phyloP scores from a whole-genome alignment of 768 basidiomycete genomes.

The Lanmaoa rubissima region DNA sequence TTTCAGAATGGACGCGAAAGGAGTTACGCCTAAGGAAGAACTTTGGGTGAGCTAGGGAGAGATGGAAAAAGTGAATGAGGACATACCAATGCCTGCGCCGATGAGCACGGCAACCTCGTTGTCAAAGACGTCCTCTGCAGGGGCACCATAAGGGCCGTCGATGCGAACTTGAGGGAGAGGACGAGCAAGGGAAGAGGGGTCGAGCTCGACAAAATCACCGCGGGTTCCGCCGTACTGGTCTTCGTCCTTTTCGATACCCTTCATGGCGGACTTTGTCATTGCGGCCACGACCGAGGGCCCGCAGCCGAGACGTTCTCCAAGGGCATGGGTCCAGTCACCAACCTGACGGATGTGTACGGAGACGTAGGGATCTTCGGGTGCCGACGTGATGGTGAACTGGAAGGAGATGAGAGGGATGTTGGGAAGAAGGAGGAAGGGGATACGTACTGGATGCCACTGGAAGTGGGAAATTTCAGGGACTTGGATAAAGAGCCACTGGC shows the following conservation, averaged over 20 bases:
- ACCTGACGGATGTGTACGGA: conserved; percentile 93
- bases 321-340: conserved; percentile 80
- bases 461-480: conserved; percentile 79
- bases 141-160: conserved; percentile 92
- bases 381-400: conserved; percentile 92
- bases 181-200: conserved; percentile 44
- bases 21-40: conserved; percentile 68
- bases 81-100: conserved; percentile 87
- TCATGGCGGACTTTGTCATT: conserved; percentile 78
- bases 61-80: not conserved
- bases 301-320: conserved; percentile 84
- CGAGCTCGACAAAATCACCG: conserved; percentile 82
- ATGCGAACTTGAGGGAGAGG: conserved; percentile 71
- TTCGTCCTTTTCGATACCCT: conserved; percentile 65
- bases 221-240: conserved; percentile 45
- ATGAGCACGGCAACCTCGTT: conserved; percentile 88
- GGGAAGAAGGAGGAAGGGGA: not conserved
- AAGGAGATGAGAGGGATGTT: not conserved
- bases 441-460: conserved; percentile 96
- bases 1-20: conserved; percentile 92
- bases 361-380: conserved; percentile 91
- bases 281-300: conserved; percentile 73
- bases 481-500: conserved; percentile 90
- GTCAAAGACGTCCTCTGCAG: conserved; percentile 86
- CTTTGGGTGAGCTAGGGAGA: not conserved